Conservation (phyloP, 257 asterid genomes). For the Primulina tabacum region DNA sequence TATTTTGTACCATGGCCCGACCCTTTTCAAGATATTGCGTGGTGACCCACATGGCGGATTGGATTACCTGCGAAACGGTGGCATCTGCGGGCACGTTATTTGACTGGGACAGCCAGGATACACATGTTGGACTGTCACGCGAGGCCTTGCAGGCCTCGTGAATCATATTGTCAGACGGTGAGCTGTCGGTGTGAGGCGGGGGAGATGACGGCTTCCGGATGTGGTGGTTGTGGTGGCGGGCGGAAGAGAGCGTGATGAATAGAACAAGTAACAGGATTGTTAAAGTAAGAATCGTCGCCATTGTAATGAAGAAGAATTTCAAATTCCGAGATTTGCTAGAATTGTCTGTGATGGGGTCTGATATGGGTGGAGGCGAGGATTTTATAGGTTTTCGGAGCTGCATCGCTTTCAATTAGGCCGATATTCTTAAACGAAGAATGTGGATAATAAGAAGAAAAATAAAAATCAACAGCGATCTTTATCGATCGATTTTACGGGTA, state of each 20-base stretch:
- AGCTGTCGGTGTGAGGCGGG: background rate
- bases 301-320: background rate
- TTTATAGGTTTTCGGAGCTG: conserved; percentile 29
- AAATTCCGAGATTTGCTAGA: background rate
- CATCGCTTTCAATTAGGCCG: conserved; percentile 4
- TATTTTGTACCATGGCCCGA: background rate
- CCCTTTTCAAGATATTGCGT: background rate
- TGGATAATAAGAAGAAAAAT: background rate
- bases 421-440: background rate
- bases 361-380: conserved; percentile 2
- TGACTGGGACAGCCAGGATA: background rate
- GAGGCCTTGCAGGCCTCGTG: background rate
- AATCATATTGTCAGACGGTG: background rate
- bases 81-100: background rate
- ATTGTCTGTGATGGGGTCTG: background rate
- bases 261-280: background rate
- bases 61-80: background rate
- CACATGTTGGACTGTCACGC: background rate
- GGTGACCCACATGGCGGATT: background rate
- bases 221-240: background rate
- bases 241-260: background rate
- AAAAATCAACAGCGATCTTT: background rate
- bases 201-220: background rate
- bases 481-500: background rate
- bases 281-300: background rate